phyloP scores from a whole-genome alignment of 108 stramenopile genomes.

The Nitzschia palea region DNA sequence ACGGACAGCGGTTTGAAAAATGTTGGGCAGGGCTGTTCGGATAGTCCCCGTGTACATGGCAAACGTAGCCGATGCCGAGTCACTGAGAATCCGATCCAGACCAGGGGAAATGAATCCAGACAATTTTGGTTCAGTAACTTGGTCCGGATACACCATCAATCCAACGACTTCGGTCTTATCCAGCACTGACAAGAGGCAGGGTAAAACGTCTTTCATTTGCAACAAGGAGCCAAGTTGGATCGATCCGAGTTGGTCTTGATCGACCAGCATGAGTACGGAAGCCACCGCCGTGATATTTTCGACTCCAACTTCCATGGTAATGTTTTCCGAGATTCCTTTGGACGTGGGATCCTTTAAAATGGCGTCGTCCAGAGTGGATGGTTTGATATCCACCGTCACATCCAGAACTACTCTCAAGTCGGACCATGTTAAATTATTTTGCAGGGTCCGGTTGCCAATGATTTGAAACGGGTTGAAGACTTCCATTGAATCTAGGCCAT shows the following conservation, averaged over 20 bases:
- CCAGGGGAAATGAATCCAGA: conserved; percentile 65
- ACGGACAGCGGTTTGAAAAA: conserved; percentile 54
- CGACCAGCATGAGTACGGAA: conserved; percentile 51
- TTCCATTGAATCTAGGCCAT: conserved; percentile 62
- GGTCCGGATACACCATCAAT: conserved; percentile 39
- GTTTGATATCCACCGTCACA: conserved; percentile 37
- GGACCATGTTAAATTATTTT: conserved; percentile 59
- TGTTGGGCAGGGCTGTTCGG: conserved; percentile 46
- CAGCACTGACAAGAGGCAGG: conserved; percentile 54
- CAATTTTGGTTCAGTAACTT: conserved; percentile 40
- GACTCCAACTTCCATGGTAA: conserved; percentile 50
- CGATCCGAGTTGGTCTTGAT: conserved; percentile 45
- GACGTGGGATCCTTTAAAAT: conserved; percentile 31
- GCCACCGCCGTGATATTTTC: conserved; percentile 49
- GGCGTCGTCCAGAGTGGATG: conserved; percentile 36
- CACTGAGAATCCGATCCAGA: conserved; percentile 52
- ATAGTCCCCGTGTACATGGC: conserved; percentile 56
- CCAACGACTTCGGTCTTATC: conserved; percentile 43
- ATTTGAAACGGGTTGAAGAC: conserved; percentile 50
- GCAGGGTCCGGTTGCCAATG: conserved; percentile 62
- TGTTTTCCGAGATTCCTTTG: conserved; percentile 41
- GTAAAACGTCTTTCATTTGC: conserved; percentile 41
- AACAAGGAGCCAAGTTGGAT: conserved; percentile 60
- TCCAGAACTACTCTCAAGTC: conserved; percentile 55
- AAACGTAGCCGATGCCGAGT: conserved; percentile 30